Base-by-base conservation (phyloP, 2,329 filamentous ascomycete genomes). In the Bertia moriformis region DNA sequence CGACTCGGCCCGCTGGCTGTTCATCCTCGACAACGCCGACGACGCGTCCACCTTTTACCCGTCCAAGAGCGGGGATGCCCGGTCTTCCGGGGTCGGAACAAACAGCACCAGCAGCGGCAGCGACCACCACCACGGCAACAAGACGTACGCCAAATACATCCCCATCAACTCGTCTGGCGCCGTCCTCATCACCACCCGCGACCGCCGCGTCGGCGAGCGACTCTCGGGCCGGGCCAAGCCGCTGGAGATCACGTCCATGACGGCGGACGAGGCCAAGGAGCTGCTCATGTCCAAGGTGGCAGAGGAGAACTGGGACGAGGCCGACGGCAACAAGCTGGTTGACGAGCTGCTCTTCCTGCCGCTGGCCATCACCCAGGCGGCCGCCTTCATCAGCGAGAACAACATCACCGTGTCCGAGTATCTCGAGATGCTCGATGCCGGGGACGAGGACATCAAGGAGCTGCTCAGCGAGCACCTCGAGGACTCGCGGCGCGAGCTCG, bases 321-420 rank as follows among this genome's bases (percentile, higher is more conserved):
- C 22, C n/a, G 22, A 27, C n/a, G 18, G 18, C 4, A 40, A 3
- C 3, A 35, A 27, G 18, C 36, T 47, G 15, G 14, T 46, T 12
- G 38, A 47, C 17, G 19, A 18, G 10, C 33, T 48, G 32, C 42
- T 38, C 10, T 43, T 42, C 38, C 22, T 48, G 13, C 46, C 45
- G 10, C 40, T 48, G 12, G 42, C 46, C 18, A 46, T 48, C 18
- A 48, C 46, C 2, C 46, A 48, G 37, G 46, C 46, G 2, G 43
- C 43, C 4, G 45, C 45, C 18, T 45, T 42, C 24, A 33, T 48
- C 19, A 40, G 35, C 19, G 38, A 47, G 39, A 44, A 44, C 15
- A 33, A 41, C 14, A 45, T 44, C 13, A 43, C 38, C n/a, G 41
- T 45, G 4, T 24, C 36, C 2, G 43, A 42, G 30, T 48, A 48